A percentile compares a stretch with the other conserved stretches of the same genome.
Evolutionary conservation across 192 early-diverging fungal genomes (phyloP).

Genomic region (Lunasporangiospora selenospora): DNA sequence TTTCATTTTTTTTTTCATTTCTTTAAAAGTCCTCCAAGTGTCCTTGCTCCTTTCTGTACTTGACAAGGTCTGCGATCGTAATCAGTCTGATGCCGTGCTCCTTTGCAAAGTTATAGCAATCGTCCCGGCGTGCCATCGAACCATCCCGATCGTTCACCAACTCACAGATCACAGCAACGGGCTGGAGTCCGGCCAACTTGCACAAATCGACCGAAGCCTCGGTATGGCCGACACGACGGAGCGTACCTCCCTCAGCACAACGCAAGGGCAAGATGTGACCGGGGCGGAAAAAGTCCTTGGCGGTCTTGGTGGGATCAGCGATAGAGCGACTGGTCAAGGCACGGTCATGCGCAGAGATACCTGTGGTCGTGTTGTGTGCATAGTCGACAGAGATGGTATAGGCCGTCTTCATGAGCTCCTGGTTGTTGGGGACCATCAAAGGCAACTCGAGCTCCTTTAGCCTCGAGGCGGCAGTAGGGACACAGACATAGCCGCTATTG

Average conservation of each 20-base stretch:
- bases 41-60: constrained; percentile 69
- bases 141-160: constrained; percentile 92
- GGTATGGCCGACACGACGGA: constrained; percentile 93
- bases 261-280: constrained; percentile 96
- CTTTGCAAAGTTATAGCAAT: constrained; percentile 85
- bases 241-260: constrained; percentile 79
- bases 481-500: constrained; percentile 90
- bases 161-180: constrained; percentile 94
- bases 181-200: constrained; percentile 78
- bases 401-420: constrained; percentile 91
- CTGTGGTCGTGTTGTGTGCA: constrained; percentile 86
- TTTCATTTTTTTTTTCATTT: no score
- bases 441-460: constrained; percentile 88
- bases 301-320: constrained; percentile 72
- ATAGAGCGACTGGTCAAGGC: constrained; percentile 79
- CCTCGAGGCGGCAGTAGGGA: constrained; percentile 77
- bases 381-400: constrained; percentile 95
- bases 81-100: constrained; percentile 86
- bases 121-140: constrained; percentile 92
- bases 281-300: constrained; percentile 82
- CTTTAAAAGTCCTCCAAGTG: constrained; percentile 25
- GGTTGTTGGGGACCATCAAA: constrained; percentile 94
- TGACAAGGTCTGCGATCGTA: constrained; percentile 86
- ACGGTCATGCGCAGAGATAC: constrained; percentile 94
- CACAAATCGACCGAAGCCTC: constrained; percentile 93